Evolutionary conservation across 345 rosid genomes (phyloP), one percentile per base, ranked within the genome.

Genomic region (Populus tremula): DNA sequence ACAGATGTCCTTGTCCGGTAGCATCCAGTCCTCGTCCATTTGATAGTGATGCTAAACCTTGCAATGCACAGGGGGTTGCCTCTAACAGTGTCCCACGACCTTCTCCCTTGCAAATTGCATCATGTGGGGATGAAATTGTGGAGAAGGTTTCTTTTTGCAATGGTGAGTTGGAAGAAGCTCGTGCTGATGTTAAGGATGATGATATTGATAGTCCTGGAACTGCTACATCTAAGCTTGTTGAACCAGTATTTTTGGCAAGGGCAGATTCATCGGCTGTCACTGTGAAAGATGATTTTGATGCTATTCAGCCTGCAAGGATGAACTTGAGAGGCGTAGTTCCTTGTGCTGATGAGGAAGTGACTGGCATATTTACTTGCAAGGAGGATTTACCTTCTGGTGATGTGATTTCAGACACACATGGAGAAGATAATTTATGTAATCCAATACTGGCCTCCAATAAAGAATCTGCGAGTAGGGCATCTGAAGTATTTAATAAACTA

Each of bases 201-300:
- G 94, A 88, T 67, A 79, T 77, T 83, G 93, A 91, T 81, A 87
- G 90, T 82, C 88, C 90, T 72, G 92, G 90, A 79, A 88, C 90
- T 59, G 97, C 90, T 70, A 90, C 94, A 45, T 85, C 97, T 54
- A 87, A 90, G 69, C 84, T 86, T 74, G 73, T 81, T 12, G 90
- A 90, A 85, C 80, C 80, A 17, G 56, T 59, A 8, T 45, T 86
- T 50, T 63, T 82, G 72, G 68, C 61, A 27, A 82, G 82, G 73
- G 69, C 64, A 41, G 77, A 27, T 74, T 70, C 86, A 62, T 76
- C 84, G 45, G 49, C 84, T 78, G 81, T 81, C 35, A 27, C 66
- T 23, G 79, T 74, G 75, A 80, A 76, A 79, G 29, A 71, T 56
- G 69, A 72, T 83, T 50, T 77, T 54, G 82, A 59, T 83, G 79